Evolutionary conservation across 768 basidiomycete genomes (phyloP).

Genomic region (Hydnomerulius pinastri): DNA sequence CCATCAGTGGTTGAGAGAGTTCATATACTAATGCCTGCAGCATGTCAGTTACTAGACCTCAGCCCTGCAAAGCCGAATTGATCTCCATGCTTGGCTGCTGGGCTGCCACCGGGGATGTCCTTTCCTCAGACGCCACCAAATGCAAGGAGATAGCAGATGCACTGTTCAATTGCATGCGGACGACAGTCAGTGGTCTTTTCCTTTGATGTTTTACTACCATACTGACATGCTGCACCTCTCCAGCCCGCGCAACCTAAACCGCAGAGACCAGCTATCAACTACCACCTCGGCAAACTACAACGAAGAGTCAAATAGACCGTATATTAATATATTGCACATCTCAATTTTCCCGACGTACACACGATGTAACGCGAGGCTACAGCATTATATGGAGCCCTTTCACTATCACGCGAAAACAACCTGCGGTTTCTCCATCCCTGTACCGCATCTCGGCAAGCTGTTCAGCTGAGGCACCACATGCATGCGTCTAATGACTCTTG

Average conservation of each 20-base stretch:
- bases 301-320: slow-evolving; percentile 67
- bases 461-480: not conserved
- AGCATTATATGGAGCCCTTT: slow-evolving; percentile 6
- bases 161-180: slow-evolving; percentile 83
- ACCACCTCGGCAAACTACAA: slow-evolving; percentile 80
- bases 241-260: slow-evolving; percentile 70
- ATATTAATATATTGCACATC: slow-evolving; percentile 12
- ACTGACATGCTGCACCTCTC: slow-evolving; percentile 5
- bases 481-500: not conserved
- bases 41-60: slow-evolving; percentile 10
- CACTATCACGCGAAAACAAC: slow-evolving; percentile 2
- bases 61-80: slow-evolving; percentile 49
- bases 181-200: slow-evolving; percentile 57
- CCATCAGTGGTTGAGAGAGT: not conserved
- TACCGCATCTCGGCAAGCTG: not conserved
- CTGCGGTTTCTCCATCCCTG: not conserved
- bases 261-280: slow-evolving; percentile 83
- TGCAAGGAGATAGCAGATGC: slow-evolving; percentile 63
- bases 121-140: slow-evolving; percentile 41
- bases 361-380: slow-evolving; percentile 19
- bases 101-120: slow-evolving; percentile 71
- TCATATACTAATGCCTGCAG: not conserved
- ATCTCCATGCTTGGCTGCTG: slow-evolving; percentile 84
- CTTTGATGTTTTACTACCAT: not conserved
- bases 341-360: slow-evolving; percentile 15